phyloP scores from a whole-genome alignment of 2,329 filamentous ascomycete genomes.

The Aschersonia sp. region DNA sequence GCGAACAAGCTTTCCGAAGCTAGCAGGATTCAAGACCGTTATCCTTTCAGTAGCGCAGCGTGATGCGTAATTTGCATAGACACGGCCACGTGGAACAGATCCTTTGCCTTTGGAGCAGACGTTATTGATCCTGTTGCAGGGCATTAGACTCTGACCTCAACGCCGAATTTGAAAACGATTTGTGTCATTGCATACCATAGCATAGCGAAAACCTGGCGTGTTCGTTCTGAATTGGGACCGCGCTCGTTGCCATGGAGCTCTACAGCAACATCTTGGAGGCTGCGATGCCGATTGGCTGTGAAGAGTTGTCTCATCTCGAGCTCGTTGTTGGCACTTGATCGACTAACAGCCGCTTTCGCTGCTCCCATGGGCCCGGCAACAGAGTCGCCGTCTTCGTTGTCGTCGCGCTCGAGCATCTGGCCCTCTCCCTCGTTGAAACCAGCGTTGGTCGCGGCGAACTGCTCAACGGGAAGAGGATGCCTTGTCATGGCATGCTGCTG shows the following conservation, averaged over 20 bases:
- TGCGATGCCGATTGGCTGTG: constrained; percentile 50
- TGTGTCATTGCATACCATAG: constrained; percentile 48
- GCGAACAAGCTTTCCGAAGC: constrained; percentile 91
- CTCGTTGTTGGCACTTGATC: constrained; percentile 66
- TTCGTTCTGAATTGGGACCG: constrained; percentile 68
- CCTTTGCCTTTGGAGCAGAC: constrained; percentile 62
- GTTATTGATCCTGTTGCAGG: constrained; percentile 47
- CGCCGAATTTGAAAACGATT: background rate
- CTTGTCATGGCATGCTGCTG: constrained; percentile 23
- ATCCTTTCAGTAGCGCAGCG: constrained; percentile 87
- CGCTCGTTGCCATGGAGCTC: constrained; percentile 69
- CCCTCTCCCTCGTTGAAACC: constrained; percentile 44
- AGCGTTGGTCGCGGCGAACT: constrained; percentile 29
- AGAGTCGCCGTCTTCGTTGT: constrained; percentile 41
- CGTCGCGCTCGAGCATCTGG: constrained; percentile 46
- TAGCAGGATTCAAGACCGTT: constrained; percentile 88
- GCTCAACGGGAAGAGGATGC: constrained; percentile 39
- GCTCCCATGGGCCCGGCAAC: constrained; percentile 27
- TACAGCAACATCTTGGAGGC: constrained; percentile 54
- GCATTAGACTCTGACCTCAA: background rate
- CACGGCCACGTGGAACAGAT: constrained; percentile 80
- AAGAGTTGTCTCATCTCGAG: constrained; percentile 67
- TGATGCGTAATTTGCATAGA: constrained; percentile 91
- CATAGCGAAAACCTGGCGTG: constrained; percentile 79
- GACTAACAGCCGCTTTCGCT: constrained; percentile 42